Evolutionary conservation across 2,329 filamentous ascomycete genomes (phyloP).

Genomic region (Xylogone sp.): DNA sequence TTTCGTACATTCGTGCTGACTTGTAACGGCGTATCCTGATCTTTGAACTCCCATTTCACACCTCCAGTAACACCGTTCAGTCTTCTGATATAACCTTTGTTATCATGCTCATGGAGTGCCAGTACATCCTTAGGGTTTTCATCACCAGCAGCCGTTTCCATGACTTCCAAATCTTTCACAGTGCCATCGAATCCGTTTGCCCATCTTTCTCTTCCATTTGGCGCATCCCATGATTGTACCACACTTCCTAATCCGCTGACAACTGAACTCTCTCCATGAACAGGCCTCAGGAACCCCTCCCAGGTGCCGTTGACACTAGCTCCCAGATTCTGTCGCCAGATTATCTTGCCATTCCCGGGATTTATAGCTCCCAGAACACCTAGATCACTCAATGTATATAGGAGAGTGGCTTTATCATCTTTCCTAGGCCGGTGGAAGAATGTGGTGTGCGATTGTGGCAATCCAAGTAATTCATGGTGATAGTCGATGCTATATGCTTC

Average conservation of each 20-base stretch:
- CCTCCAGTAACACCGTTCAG: constrained; percentile 70
- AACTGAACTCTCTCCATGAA: constrained; percentile 74
- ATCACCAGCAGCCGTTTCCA: constrained; percentile 55
- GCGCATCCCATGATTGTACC: constrained; percentile 78
- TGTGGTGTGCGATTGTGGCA: constrained; percentile 77
- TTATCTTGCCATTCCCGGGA: constrained; percentile 74
- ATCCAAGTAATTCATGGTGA: constrained; percentile 83
- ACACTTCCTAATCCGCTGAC: constrained; percentile 67
- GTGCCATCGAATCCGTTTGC: constrained; percentile 54
- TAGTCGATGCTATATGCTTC: constrained; percentile 92
- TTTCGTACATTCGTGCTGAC: constrained; percentile 64
- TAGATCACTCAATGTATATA: constrained; percentile 87
- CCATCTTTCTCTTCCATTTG: constrained; percentile 78
- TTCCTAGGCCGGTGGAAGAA: constrained; percentile 89
- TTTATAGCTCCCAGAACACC: constrained; percentile 84
- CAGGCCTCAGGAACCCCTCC: constrained; percentile 56
- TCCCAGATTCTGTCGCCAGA: constrained; percentile 81
- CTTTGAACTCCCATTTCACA: constrained; percentile 74
- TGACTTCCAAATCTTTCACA: constrained; percentile 70
- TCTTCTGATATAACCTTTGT: constrained; percentile 59
- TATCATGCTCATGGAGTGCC: constrained; percentile 57
- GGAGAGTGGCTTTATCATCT: constrained; percentile 78
- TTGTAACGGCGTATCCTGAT: constrained; percentile 70
- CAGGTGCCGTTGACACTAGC: constrained; percentile 35
- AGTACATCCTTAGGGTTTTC: constrained; percentile 65